These are phyloP conservation scores for Arbutus unedo DNA, from an alignment of 148 eudicot genomes.

Conservation along the genomic window DNA sequence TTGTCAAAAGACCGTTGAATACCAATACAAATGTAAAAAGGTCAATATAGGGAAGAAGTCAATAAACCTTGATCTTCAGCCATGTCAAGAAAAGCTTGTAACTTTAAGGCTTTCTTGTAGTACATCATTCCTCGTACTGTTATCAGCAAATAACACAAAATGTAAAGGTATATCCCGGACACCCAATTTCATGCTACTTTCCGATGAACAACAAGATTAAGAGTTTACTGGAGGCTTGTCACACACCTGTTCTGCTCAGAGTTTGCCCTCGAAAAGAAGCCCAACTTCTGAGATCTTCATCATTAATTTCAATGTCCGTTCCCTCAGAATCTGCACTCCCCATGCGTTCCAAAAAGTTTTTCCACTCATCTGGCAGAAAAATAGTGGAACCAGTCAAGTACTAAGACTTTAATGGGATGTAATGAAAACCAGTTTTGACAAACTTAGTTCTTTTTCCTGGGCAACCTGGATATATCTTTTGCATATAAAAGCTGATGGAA, in stretches of 20 bases:
- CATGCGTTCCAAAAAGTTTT: constrained; percentile 77
- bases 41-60: background rate
- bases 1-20: constrained; percentile 2
- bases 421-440: background rate
- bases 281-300: constrained; percentile 79
- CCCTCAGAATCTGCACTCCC: constrained; percentile 45
- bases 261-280: constrained; percentile 92
- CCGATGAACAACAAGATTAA: background rate
- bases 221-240: constrained; percentile 2
- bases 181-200: background rate
- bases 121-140: constrained; percentile 99
- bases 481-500: constrained; percentile 82
- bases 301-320: constrained; percentile 32
- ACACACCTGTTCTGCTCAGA: constrained; percentile 77
- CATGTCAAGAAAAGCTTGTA: constrained; percentile 99
- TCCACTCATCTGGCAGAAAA: constrained; percentile 68
- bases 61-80: constrained; percentile 81
- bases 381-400: constrained; percentile 12
- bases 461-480: constrained; percentile 89
- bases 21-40: background rate
- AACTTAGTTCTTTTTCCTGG: background rate
- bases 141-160: constrained; percentile 16
- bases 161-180: background rate
- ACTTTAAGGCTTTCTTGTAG: constrained; percentile 77
- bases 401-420: background rate